Base-by-base conservation (phyloP, 371 early-diverging fungal species). In the Mucor racemosus region DNA sequence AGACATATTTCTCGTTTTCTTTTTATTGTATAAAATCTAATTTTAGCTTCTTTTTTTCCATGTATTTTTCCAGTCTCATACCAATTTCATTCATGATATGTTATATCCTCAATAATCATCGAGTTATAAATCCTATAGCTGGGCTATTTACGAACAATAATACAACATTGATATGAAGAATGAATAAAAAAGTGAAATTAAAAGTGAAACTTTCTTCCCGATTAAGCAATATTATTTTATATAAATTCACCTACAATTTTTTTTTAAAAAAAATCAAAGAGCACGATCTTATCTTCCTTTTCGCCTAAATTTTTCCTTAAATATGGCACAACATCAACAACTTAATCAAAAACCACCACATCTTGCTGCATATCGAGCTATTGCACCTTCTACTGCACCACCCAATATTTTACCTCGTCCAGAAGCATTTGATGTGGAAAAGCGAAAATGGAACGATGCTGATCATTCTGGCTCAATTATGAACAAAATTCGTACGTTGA, bases 371-470 rank as follows among this genome's bases (percentile, higher is more conserved):
- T 72, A 58, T 65, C 46, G 73, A 34, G 58, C 73, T 19, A 72
- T 72, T 55, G 68, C 68, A 10, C 72, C 72, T 65, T 72, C 68
- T 31, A 8, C 39, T 33, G 41, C 69, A 4, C 66, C 58, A 26
- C 58, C 61, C 0, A 62, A 48, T 6, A 58, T 72, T 44, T 17
- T 64, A 26, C 66, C 73, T 58, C 62, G 62, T 19, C 70, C 62
- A n/a, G 62, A 60, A 4, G 21, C 42, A 31, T 44, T 40, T 10
- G 48, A 60, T 11, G 7, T 6, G 10, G 60, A 71, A 19, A 68
- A 72, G 26, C 59, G 72, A 31, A 65, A 58, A 42, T 72, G 72
- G 72, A 33, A 35, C 4, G 17, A 55, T 38, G 14, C 39, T 15
- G 40, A 62, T 39, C 36, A 50, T 10, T 60, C 41, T 26, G 26